Evolutionary conservation across 495 filamentous ascomycete species (phyloP).

Genomic region (Penicillium subrubescens): DNA sequence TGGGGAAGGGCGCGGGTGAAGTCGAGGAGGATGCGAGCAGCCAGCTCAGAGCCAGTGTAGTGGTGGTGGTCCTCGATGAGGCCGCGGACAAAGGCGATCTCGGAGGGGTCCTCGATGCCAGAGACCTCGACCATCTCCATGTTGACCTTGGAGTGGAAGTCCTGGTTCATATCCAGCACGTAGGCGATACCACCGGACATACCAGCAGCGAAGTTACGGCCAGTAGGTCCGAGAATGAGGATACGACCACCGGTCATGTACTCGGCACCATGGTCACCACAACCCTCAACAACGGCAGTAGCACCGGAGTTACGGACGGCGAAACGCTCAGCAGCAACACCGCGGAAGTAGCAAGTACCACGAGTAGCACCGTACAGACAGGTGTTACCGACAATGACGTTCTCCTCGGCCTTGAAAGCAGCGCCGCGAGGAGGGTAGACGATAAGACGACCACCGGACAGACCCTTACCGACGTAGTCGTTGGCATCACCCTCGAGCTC

Average conservation of each 20-base stretch:
- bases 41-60: slow-evolving; percentile 97
- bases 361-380: slow-evolving; percentile 96
- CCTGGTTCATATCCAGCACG: slow-evolving; percentile 86
- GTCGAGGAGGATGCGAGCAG: slow-evolving; percentile 93
- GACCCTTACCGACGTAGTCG: slow-evolving; percentile 97
- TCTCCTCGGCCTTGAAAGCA: slow-evolving; percentile 97
- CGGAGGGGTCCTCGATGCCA: slow-evolving; percentile 80
- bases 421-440: slow-evolving; percentile 94
- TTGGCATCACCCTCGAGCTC: slow-evolving; percentile 98
- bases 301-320: slow-evolving; percentile 98
- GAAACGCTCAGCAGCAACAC: slow-evolving; percentile 95
- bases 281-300: slow-evolving; percentile 94
- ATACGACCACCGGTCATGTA: slow-evolving; percentile 99
- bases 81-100: slow-evolving; percentile 92
- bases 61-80: slow-evolving; percentile 98
- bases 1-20: slow-evolving; percentile 91
- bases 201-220: slow-evolving; percentile 99
- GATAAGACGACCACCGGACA: slow-evolving; percentile 94
- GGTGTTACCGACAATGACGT: slow-evolving; percentile 93
- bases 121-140: slow-evolving; percentile 97
- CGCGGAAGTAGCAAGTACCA: slow-evolving; percentile 96
- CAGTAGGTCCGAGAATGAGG: slow-evolving; percentile 84
- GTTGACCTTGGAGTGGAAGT: slow-evolving; percentile 96
- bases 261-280: slow-evolving; percentile 97
- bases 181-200: slow-evolving; percentile 99